Percentiles rank a stretch among this genome's conserved stretches.
These are phyloP conservation scores for Tricholoma hemisulphureum DNA, from an alignment of 768 basidiomycete species.

Conservation along the genomic window DNA sequence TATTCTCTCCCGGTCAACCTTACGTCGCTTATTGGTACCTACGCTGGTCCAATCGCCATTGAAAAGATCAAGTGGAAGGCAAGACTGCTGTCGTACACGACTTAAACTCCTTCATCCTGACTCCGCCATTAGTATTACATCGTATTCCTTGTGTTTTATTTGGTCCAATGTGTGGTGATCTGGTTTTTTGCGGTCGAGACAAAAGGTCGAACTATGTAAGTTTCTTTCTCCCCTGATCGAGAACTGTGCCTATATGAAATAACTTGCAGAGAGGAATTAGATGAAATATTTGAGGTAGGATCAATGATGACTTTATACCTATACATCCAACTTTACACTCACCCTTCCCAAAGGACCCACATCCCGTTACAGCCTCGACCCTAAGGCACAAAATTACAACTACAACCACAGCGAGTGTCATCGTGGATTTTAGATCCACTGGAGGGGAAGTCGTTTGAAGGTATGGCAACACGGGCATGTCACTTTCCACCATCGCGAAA, in stretches of 20 bases:
- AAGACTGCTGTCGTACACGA: slow-evolving; percentile 2
- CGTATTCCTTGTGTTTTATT: slow-evolving; percentile 42
- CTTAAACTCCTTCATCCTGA: not conserved
- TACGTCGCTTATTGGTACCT: slow-evolving; percentile 50
- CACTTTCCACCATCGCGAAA: too few relatives aligned
- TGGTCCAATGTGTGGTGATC: slow-evolving; percentile 39
- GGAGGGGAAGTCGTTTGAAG: too few relatives aligned
- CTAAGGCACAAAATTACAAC: slow-evolving; percentile 40
- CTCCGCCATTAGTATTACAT: slow-evolving; percentile 31
- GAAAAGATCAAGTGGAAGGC: slow-evolving; percentile 36
- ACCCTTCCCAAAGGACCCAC: slow-evolving; percentile 28
- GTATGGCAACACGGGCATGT: too few relatives aligned
- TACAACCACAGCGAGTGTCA: slow-evolving; percentile 32
- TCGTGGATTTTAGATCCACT: slow-evolving; percentile 15
- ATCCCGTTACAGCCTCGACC: slow-evolving; percentile 41
- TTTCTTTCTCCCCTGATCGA: not conserved
- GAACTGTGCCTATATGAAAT: not conserved
- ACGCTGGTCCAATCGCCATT: slow-evolving; percentile 45
- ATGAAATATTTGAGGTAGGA: slow-evolving; percentile 39
- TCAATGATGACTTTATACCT: not conserved
- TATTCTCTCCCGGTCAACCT: slow-evolving; percentile 44
- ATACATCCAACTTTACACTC: not conserved
- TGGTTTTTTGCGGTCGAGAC: slow-evolving; percentile 44
- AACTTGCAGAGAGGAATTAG: slow-evolving; percentile 36
- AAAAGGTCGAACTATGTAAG: slow-evolving; percentile 41